Evolutionary conservation across 2,329 filamentous ascomycete genomes (phyloP), one percentile per base, ranked within the genome.

Genomic region (Teratosphaeria epicoccoides): DNA sequence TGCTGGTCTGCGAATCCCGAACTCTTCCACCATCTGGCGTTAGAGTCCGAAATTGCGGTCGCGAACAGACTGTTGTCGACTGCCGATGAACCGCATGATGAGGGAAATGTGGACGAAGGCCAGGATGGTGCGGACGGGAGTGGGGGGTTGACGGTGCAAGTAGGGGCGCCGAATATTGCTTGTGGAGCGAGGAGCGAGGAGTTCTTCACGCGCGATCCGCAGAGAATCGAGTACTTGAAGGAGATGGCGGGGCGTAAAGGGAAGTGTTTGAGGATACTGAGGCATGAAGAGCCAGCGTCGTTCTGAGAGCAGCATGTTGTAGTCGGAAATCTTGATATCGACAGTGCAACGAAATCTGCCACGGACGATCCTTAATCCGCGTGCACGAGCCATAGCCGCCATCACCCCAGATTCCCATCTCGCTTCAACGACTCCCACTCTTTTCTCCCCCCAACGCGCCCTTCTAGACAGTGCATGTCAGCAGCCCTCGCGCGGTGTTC

Each of bases 1-100:
- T 72, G 70, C 55, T 70, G 61, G 56, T 68, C 60, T 20, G 63
- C 66, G 3, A 64, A 61, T 24, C 69, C 69, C 1, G 70, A 71
- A 52, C 46, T 72, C n/a, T 70, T 72, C 50, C 68, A 71, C 51
- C 70, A 71, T 51, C 55, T 61, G 24, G 57, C 63, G 17, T 63
- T 67, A 1, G 60, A 59, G 25, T 66, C 60, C 24, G 66, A 68
- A 56, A 71, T 73, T 25, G 69, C 67, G 7, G 58, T 62, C 10
- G 62, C 69, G 3, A 53, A 60, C 37, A 12, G 14, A 3, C 24
- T 43, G 43, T 14, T 12, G 23, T 4, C 6, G 40, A 49, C 9
- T 54, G 43, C 26, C 28, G 49, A 40, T n/a, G 49, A 23, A 9
- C 33, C 6, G 14, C 33, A 40, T 9, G 33, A 17, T 17, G 14